Conservation (phyloP, 2,329 filamentous ascomycete genomes). For the Hortaea werneckii region DNA sequence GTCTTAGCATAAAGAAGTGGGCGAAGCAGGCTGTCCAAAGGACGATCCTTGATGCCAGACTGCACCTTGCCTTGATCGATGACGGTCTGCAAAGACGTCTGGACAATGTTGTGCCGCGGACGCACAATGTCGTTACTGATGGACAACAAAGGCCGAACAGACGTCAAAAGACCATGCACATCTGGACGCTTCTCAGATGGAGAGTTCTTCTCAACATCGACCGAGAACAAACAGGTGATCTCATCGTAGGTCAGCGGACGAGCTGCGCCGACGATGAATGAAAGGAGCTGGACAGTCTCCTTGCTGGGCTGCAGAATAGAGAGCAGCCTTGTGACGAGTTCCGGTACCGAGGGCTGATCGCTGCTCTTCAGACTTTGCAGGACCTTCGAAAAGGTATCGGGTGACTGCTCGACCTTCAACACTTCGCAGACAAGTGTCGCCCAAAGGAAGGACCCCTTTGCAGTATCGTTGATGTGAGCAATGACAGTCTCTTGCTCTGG, state of each 20-base stretch:
- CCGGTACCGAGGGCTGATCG: slow-evolving; percentile 5
- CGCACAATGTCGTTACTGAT: slow-evolving; percentile 34
- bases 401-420: slow-evolving; percentile 21
- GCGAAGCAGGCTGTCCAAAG: slow-evolving; percentile 35
- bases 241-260: slow-evolving; percentile 19
- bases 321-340: slow-evolving; percentile 20
- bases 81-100: slow-evolving; percentile 27
- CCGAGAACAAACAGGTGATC: slow-evolving; percentile 16
- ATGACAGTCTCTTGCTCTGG: slow-evolving; percentile 18
- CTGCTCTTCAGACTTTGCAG: slow-evolving; percentile 13
- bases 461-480: slow-evolving; percentile 14
- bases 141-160: slow-evolving; percentile 29
- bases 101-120: slow-evolving; percentile 32
- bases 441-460: slow-evolving; percentile 21
- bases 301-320: slow-evolving; percentile 18
- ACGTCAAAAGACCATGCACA: slow-evolving; percentile 24
- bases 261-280: slow-evolving; percentile 16
- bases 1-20: slow-evolving; percentile 34
- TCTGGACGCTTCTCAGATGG: slow-evolving; percentile 19
- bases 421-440: slow-evolving; percentile 14
- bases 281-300: slow-evolving; percentile 18
- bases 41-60: slow-evolving; percentile 21
- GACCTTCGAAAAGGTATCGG: slow-evolving; percentile 25
- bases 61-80: slow-evolving; percentile 26
- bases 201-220: slow-evolving; percentile 21